Base-by-base conservation (phyloP, 305 asterid genomes). In the Fraxinus ornus region DNA sequence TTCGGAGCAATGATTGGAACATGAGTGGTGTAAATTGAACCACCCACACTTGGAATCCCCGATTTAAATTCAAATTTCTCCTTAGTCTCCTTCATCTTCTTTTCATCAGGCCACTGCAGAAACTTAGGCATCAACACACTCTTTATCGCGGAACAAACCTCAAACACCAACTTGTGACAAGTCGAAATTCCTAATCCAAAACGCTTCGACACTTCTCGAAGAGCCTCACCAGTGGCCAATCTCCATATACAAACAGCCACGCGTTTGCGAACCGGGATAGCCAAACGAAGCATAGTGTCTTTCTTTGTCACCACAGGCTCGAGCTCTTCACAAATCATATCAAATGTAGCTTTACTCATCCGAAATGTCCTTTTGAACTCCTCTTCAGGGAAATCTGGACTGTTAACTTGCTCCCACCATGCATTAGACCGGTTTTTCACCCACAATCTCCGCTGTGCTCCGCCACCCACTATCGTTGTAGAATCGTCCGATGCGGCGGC, bases 161-260 rank as follows among this genome's bases (percentile, higher is more conserved):
- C 97, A 1, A 94, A 93, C 3, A 94, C 92, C 1, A 94, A 85
- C 84, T 94, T 94, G 37, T 94, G 98, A 81, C 98, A 94, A 77
- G 98, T 94, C 5, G 98, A 94, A 19, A 94, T 94, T 1, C 98
- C 98, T 3, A 94, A 37, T 19, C 98, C 98, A 75, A 94, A 94
- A 1, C 92, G 86, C 82, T 84, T 87, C 9, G 98, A 90, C 0
- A 94, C 98, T 68, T 91, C 97, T 0, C 98, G 97, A 21, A 94
- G 94, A 2, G 98, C 92, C 17, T 89, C 97, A 0, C 98, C 98
- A 9, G 98, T 94, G 83, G 96, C 95, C 32, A 94, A 82, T 35
- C 97, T 44, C 94, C 94, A 94, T 7, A 94, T 55, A 76, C 98
- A 94, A 3, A 92, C 98, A 0, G 97, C 98, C 15, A 92, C 97